A percentile compares a stretch with the other conserved stretches of the same genome.
phyloP scores from a whole-genome alignment of 192 early-diverging fungal species.

The Linnemannia hyalina region DNA sequence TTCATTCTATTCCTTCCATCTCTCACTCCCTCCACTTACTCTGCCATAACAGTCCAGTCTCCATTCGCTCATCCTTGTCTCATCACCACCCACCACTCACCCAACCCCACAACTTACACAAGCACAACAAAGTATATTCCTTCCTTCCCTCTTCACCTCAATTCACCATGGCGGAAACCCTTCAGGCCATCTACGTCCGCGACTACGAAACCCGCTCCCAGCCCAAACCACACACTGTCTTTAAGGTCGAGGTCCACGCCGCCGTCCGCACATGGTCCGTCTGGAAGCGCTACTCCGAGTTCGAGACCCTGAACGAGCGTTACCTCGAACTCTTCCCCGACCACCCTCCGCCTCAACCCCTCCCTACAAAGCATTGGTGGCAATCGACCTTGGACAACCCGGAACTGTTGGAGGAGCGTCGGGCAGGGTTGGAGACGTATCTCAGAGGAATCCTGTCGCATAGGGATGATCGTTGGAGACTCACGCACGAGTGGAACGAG shows the following conservation, averaged over 20 bases:
- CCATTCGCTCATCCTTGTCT: conserved; percentile 7
- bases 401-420: conserved; percentile 77
- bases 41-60: neutral
- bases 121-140: neutral
- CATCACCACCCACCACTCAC: conserved; percentile 13
- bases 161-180: conserved; percentile 64
- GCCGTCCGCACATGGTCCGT: conserved; percentile 88
- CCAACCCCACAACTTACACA: neutral
- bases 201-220: conserved; percentile 62
- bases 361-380: conserved; percentile 84
- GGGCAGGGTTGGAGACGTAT: conserved; percentile 83
- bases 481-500: conserved; percentile 76
- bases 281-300: conserved; percentile 90
- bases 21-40: neutral
- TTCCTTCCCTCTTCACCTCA: neutral
- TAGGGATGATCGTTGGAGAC: conserved; percentile 83
- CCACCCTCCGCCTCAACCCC: conserved; percentile 66
- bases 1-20: neutral
- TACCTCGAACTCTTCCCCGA: conserved; percentile 76
- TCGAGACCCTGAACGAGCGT: conserved; percentile 76
- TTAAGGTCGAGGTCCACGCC: conserved; percentile 80
- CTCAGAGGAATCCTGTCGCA: conserved; percentile 77
- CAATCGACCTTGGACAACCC: conserved; percentile 71
- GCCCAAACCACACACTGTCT: conserved; percentile 79
- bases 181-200: conserved; percentile 70